A percentile compares a stretch with the other conserved stretches of the same genome.
Conservation (phyloP, 306 rosid genomes). For the Trifolium repens region DNA sequence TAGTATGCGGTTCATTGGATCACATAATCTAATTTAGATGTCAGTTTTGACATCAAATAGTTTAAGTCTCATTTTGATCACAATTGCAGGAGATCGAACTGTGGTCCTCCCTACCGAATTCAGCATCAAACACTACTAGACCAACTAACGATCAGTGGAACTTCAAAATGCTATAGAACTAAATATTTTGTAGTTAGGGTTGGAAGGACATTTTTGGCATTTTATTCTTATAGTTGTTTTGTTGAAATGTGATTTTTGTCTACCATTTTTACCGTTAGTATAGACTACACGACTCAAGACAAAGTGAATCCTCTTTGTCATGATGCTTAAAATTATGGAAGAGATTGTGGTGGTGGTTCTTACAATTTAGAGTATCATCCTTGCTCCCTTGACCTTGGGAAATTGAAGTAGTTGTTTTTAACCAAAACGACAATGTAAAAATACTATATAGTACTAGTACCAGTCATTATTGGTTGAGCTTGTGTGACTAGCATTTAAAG, state of each 20-base stretch:
- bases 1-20: no score
- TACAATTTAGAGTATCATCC: conserved; percentile 7
- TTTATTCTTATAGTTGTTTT: not conserved
- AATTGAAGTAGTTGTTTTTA: conserved; percentile 45
- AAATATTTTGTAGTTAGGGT: conserved; percentile 3
- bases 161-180: not conserved
- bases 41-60: no score
- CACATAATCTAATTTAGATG: no score
- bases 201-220: conserved; percentile 45
- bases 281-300: not conserved
- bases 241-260: conserved; percentile 32
- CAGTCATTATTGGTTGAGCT: conserved; percentile 10
- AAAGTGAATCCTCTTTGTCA: not conserved
- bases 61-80: no score
- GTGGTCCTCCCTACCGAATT: no score
- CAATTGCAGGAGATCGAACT: no score
- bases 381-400: conserved; percentile 31
- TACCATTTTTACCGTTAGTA: not conserved
- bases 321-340: conserved; percentile 7
- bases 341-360: conserved; percentile 20
- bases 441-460: not conserved
- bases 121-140: no score
- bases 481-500: conserved; percentile 6
- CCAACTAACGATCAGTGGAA: not conserved
- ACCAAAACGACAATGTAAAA: conserved; percentile 39